These are phyloP conservation scores for Skeletonema grethae DNA, from an alignment of 108 stramenopile genomes.

Conservation along the genomic window DNA sequence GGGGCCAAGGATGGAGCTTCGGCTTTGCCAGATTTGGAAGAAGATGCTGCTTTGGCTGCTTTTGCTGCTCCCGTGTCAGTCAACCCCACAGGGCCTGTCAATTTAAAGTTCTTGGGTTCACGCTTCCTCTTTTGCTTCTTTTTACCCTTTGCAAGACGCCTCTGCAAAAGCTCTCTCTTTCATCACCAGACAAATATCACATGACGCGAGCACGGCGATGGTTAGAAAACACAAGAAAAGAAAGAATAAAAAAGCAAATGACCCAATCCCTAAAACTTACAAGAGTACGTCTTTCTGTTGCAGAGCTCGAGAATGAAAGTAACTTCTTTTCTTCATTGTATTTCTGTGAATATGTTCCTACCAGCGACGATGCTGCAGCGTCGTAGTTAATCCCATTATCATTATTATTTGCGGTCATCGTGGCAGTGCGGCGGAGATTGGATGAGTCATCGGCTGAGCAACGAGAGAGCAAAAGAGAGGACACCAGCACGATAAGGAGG, in stretches of 20 bases:
- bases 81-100: not conserved
- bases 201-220: no score
- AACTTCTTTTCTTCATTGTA: no score
- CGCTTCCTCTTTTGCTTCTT: no score
- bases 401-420: not conserved
- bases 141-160: not conserved
- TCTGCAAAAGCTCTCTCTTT: not conserved
- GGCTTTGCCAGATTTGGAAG: not conserved
- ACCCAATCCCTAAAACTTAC: no score
- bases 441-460: not conserved
- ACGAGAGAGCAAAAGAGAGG: not conserved
- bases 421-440: not conserved
- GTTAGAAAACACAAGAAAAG: no score
- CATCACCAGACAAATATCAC: no score
- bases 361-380: not conserved
- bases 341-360: not conserved
- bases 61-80: not conserved
- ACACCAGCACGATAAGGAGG: not conserved
- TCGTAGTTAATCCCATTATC: no score
- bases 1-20: not conserved
- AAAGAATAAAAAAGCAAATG: no score
- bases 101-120: no score
- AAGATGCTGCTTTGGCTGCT: not conserved
- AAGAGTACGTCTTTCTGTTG: no score
- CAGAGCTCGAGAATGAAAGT: no score